Conservation (phyloP, 805 yeast genomes). For the Hanseniaspora lachancei region DNA sequence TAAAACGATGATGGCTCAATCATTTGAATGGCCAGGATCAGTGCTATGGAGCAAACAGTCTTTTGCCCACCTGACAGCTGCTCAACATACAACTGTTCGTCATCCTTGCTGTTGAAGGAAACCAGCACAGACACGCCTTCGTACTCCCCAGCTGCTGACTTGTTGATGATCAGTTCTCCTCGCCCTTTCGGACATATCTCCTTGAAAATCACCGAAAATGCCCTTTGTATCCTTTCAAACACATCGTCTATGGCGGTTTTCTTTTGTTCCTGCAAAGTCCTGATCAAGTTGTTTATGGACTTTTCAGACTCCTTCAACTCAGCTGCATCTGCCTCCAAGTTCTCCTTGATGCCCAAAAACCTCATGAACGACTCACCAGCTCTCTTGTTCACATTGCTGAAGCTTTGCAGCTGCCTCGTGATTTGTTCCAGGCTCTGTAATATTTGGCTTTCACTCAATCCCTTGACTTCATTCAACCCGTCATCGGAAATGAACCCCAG, state of each 20-base stretch:
- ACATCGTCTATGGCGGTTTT: constrained; percentile 70
- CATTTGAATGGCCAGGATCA: constrained; percentile 83
- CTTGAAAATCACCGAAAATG: constrained; percentile 64
- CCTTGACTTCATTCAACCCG: constrained; percentile 43
- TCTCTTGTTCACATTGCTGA: constrained; percentile 71
- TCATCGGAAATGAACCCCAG: constrained; percentile 85
- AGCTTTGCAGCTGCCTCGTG: constrained; percentile 45
- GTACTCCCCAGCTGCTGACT: constrained; percentile 32
- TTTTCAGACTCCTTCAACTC: constrained; percentile 59
- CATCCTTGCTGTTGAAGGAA: constrained; percentile 72
- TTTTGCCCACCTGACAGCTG: constrained; percentile 96
- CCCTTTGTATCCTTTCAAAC: constrained; percentile 59
- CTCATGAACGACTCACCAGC: constrained; percentile 73
- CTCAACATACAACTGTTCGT: constrained; percentile 78
- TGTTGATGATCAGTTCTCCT: constrained; percentile 60
- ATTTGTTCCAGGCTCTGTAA: constrained; percentile 40
- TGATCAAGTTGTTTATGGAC: constrained; percentile 61
- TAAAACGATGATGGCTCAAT: constrained; percentile 97
- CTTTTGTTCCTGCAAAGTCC: constrained; percentile 60
- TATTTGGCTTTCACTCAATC: constrained; percentile 38
- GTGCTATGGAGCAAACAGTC: constrained; percentile 88
- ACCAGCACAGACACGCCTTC: constrained; percentile 76
- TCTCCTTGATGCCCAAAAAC: constrained; percentile 61
- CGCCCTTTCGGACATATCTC: constrained; percentile 71
- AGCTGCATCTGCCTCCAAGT: constrained; percentile 46